Evolutionary conservation across 2,329 filamentous ascomycete genomes (phyloP).

Genomic region (Claviceps spartinae): DNA sequence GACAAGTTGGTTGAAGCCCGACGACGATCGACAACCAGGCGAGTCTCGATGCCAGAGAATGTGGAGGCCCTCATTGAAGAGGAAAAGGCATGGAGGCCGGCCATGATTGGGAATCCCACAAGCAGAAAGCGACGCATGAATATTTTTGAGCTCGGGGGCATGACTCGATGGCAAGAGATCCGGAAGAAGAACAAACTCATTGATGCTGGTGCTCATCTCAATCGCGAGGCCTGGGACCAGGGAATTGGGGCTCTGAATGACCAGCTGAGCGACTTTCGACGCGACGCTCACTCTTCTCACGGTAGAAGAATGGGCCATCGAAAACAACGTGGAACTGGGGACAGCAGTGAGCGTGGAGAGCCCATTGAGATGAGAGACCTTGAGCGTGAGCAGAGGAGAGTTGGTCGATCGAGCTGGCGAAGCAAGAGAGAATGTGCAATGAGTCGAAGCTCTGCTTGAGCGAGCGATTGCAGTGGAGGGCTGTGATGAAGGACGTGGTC

Average conservation of each 20-base stretch:
- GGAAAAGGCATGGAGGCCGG: constrained; percentile 51
- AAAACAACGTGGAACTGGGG: constrained; percentile 15
- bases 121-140: constrained; percentile 57
- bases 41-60: constrained; percentile 27
- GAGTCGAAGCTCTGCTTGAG: constrained; percentile 24
- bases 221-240: constrained; percentile 21
- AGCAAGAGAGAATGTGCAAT: constrained; percentile 23
- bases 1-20: constrained; percentile 36
- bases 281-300: constrained; percentile 18
- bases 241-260: constrained; percentile 24
- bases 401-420: constrained; percentile 8
- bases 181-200: constrained; percentile 44
- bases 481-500: neutral
- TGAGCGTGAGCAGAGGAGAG: constrained; percentile 2
- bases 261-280: constrained; percentile 22
- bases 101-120: constrained; percentile 58
- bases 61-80: constrained; percentile 30
- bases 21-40: constrained; percentile 32
- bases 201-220: constrained; percentile 27
- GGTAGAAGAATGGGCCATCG: constrained; percentile 12
- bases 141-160: constrained; percentile 52
- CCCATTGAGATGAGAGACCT: constrained; percentile 18
- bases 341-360: constrained; percentile 15
- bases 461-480: constrained; percentile 9
- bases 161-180: constrained; percentile 64